These are phyloP conservation scores for Cryptococcus hybrid DNA, from an alignment of 1,284 basidiomycete genomes.

Conservation along the genomic window DNA sequence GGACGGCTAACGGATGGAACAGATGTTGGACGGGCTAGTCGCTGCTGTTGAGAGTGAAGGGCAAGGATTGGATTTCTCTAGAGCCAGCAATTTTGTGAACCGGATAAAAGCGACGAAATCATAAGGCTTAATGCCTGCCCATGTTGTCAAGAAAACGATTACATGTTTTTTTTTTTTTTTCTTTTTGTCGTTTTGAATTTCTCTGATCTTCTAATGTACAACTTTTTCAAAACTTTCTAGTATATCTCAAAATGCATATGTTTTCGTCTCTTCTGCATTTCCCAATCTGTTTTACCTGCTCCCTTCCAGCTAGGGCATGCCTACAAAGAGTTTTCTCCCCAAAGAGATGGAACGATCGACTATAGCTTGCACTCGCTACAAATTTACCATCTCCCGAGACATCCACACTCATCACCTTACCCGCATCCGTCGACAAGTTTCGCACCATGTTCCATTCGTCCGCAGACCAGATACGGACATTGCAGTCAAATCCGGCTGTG, in stretches of 20 bases:
- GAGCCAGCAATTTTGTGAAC: slow-evolving; percentile 81
- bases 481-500: slow-evolving; percentile 90
- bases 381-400: slow-evolving; percentile 76
- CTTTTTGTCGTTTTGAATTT: not conserved
- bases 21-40: slow-evolving; percentile 86
- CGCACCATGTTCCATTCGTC: slow-evolving; percentile 95
- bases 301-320: too few species aligned
- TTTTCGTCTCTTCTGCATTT: not conserved
- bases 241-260: not conserved
- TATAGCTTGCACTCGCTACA: slow-evolving; percentile 86
- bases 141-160: not conserved
- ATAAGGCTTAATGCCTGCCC: not conserved
- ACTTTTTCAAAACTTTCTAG: not conserved
- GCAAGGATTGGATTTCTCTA: slow-evolving; percentile 75
- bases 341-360: slow-evolving; percentile 90
- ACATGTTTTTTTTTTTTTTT: not conserved
- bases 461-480: slow-evolving; percentile 94
- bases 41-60: slow-evolving; percentile 87
- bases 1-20: not conserved
- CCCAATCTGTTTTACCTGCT: not conserved
- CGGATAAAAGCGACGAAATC: slow-evolving; percentile 22
- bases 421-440: slow-evolving; percentile 86
- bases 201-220: not conserved
- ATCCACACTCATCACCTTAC: slow-evolving; percentile 98
- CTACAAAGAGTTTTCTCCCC: slow-evolving; percentile 56